Evolutionary conservation across 1,284 basidiomycete species (phyloP).

Genomic region (Malassezia globosa): DNA sequence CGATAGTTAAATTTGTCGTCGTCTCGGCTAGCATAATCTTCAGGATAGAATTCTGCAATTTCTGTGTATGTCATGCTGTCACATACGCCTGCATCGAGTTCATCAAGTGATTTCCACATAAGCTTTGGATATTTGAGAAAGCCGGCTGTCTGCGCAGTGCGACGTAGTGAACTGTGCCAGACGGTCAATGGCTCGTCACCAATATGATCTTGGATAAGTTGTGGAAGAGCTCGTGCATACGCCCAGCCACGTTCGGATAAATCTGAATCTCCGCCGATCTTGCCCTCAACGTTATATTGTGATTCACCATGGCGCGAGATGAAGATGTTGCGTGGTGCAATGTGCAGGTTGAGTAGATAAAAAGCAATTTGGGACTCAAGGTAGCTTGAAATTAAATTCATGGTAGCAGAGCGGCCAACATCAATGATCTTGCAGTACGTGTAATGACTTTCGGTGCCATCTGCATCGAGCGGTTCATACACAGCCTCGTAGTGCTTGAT

Average conservation of each 20-base stretch:
- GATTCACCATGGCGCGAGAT: conserved; percentile 95
- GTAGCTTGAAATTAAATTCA: conserved; percentile 57
- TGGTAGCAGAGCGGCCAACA: conserved; percentile 46
- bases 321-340: conserved; percentile 92
- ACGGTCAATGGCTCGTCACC: conserved; percentile 80
- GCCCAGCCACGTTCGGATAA: conserved; percentile 72
- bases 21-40: conserved; percentile 96
- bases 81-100: conserved; percentile 95
- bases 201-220: conserved; percentile 77
- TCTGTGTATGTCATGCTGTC: conserved; percentile 99
- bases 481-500: conserved; percentile 87
- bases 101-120: conserved; percentile 97
- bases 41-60: conserved; percentile 85
- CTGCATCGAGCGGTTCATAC: conserved; percentile 70
- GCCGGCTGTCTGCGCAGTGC: conserved; percentile 83
- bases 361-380: conserved; percentile 92
- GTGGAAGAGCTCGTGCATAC: conserved; percentile 76
- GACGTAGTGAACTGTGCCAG: conserved; percentile 88
- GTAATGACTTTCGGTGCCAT: conserved; percentile 59
- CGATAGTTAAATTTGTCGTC: conserved; percentile 99
- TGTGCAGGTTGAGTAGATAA: conserved; percentile 94
- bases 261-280: conserved; percentile 88
- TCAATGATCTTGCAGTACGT: conserved; percentile 45
- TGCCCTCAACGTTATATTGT: conserved; percentile 88
- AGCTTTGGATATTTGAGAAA: conserved; percentile 76